Conservation (phyloP, 2,329 filamentous ascomycete genomes). For the Calonectria naviculata region DNA sequence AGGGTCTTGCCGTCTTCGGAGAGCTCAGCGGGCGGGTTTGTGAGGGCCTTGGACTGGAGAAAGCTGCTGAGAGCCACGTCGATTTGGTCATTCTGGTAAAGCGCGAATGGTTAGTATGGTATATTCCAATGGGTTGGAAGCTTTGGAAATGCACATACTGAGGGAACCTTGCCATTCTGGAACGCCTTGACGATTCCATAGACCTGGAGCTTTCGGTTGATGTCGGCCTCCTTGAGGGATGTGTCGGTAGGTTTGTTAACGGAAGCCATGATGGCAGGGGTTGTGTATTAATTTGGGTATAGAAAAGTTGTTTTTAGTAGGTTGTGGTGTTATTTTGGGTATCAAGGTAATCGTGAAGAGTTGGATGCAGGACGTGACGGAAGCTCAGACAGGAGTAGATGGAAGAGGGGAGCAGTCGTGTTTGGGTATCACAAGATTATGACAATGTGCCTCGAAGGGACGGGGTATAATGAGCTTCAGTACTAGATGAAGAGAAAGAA, state of each 20-base stretch:
- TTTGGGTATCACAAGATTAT: constrained; percentile 45
- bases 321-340: constrained; percentile 1
- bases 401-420: constrained; percentile 10
- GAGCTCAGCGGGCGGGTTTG: constrained; percentile 78
- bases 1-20: constrained; percentile 86
- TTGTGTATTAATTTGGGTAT: constrained; percentile 27
- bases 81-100: constrained; percentile 86
- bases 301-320: constrained; percentile 7
- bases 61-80: constrained; percentile 94
- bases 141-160: constrained; percentile 65
- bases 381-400: neutral
- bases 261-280: constrained; percentile 46
- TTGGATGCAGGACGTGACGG: too few relatives aligned
- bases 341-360: constrained; percentile 10
- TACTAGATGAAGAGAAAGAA: constrained; percentile 21
- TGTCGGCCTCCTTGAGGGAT: constrained; percentile 83
- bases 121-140: neutral
- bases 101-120: constrained; percentile 12
- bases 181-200: constrained; percentile 93
- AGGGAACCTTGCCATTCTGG: constrained; percentile 88
- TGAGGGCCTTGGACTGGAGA: constrained; percentile 76
- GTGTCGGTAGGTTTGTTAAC: constrained; percentile 81
- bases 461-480: constrained; percentile 30
- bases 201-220: constrained; percentile 93
- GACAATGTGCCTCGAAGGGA: constrained; percentile 28